Base-by-base conservation (phyloP, 148 eudicot genomes). In the Rheum nobile region DNA sequence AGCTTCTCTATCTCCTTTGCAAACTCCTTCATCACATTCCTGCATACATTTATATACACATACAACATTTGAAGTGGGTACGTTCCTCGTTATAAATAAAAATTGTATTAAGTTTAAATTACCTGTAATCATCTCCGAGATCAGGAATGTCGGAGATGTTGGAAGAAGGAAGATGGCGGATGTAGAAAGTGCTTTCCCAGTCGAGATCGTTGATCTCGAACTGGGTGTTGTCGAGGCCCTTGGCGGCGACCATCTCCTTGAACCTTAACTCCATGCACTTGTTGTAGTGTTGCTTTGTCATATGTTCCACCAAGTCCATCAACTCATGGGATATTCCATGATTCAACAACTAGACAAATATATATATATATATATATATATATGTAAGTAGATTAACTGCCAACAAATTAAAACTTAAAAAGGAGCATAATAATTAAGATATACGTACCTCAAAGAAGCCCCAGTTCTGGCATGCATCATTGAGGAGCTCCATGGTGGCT, bases 151-250 rank as follows among this genome's bases (percentile, higher is more conserved):
- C 88, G 0, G 86, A 73, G 84, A 93, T 80, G 83, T 93, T 90
- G n/a, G 96, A 85, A 43, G 48, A 46, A 4, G 98, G 98, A 43
- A 80, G 88, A 72, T 93, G 98, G 59, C 85, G 82, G 34, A 93
- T 72, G 81, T 73, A 82, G 90, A 90, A 90, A 50, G 96, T 90
- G 89, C 90, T 89, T 75, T 93, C 98, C 98, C 98, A 93, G 77
- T 93, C 98, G 14, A 89, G 32, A 74, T 93, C 91, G 7, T 82
- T n/a, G 74, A 89, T 76, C 65, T 90, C 92, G 8, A 85, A 78
- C 69, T 89, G 82, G 70, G 84, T 89, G 67, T 83, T 80, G 4
- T 87, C 96, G 4, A 90, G 80, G 5, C 94, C 96, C 65, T 89
- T 90, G 77, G 72, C 75, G 14, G 82, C 86, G 63, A 93, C 89